Base-by-base conservation (phyloP, 192 early-diverging fungal species). In the Glomus cerebriforme region DNA sequence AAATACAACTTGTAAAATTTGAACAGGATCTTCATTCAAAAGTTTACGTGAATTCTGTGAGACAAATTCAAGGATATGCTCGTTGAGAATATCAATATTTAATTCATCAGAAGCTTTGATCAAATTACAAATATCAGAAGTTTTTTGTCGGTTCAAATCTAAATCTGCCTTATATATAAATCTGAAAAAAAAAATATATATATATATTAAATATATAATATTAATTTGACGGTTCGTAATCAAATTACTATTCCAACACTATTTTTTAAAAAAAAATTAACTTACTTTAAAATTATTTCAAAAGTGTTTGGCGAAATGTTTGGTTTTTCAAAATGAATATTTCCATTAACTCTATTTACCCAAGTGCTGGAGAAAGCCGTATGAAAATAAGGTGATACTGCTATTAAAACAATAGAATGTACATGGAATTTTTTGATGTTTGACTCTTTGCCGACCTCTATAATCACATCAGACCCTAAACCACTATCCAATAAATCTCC, bases 361-460 rank as follows among this genome's bases (percentile, higher is more conserved):
- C 73, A 75, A 22, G 12, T 24, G 2, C 17, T 19, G 2, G 73
- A 75, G 7, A 59, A 54, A 15, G 45, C 73, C 7, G 19, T 37
- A 7, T 24, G 32, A 59, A 78, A 78, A 35, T 78, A 78, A 69
- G 62, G 77, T 0, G 77, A 78, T 3, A 65, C 19, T 22, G 47
- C 66, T 12, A 43, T 15, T 17, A 78, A 35, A 37, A 78, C 47
- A 24, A 31, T 34, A 24, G 64, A 69, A 4, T 78, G 77, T n/a
- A 37, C 65, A 49, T 15, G 27, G 19, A 68, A 78, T 59, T 69
- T 47, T 58, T 59, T 8, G 1, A 22, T 62, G 27, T 63, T 22
- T 49, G 32, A 43, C 19, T 59, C 19, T 78, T 78, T 45, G 0
- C 77, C 63, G 29, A 69, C 77, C 7, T 49, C 17, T 15, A 78